phyloP scores from a whole-genome alignment of 2,329 filamentous ascomycete genomes.

The Alternaria gaisen region DNA sequence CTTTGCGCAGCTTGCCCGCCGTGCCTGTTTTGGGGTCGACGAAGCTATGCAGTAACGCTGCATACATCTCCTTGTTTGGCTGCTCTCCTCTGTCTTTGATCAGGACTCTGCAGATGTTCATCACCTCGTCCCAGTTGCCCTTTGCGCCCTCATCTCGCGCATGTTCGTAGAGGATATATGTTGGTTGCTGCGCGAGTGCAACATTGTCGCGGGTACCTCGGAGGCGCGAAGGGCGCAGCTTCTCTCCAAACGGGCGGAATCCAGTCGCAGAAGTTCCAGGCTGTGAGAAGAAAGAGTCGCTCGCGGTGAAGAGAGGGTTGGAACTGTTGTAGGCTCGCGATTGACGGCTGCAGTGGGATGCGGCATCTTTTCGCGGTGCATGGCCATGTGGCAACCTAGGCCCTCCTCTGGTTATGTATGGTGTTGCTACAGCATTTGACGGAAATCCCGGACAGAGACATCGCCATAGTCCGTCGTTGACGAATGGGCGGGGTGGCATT shows the following conservation, averaged over 20 bases:
- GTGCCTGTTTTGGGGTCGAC: conserved; percentile 70
- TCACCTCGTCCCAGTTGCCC: conserved; percentile 38
- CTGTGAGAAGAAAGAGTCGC: conserved; percentile 12
- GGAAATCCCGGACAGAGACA: conserved; percentile 45
- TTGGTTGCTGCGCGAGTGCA: conserved; percentile 37
- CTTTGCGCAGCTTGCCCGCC: conserved; percentile 65
- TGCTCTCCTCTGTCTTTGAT: conserved; percentile 64
- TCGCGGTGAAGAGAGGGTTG: conserved; percentile 6
- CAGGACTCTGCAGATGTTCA: conserved; percentile 65
- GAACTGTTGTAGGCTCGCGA: conserved; percentile 27
- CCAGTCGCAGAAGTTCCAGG: neutral
- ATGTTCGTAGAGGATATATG: conserved; percentile 42
- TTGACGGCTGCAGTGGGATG: conserved; percentile 3
- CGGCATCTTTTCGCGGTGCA: neutral
- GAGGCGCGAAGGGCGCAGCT: neutral
- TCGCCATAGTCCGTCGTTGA: conserved; percentile 47
- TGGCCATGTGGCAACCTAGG: conserved; percentile 7
- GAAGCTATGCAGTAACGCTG: conserved; percentile 78
- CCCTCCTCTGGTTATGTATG: neutral
- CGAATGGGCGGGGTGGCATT: conserved; percentile 45
- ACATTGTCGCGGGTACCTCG: conserved; percentile 10
- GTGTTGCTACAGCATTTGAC: conserved; percentile 8
- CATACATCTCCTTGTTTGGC: conserved; percentile 71
- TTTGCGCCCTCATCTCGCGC: conserved; percentile 38
- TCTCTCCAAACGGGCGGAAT: conserved; percentile 15